These are phyloP conservation scores for Mycena kentingensis DNA, from an alignment of 768 basidiomycete genomes.

Conservation along the genomic window DNA sequence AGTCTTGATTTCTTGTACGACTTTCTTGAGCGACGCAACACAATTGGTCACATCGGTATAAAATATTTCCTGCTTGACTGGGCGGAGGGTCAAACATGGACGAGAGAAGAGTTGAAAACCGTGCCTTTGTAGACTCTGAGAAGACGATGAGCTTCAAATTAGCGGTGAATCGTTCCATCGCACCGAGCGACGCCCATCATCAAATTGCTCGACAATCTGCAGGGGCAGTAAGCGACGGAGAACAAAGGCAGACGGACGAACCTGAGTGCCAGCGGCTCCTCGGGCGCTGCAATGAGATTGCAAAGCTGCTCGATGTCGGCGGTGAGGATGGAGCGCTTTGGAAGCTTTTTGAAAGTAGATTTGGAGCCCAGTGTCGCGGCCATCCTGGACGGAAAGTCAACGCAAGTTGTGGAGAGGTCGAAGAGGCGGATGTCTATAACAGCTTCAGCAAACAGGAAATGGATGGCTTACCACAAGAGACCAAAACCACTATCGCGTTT, in stretches of 20 bases:
- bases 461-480: conserved; percentile 67
- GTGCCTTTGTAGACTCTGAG: conserved; percentile 49
- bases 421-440: no score
- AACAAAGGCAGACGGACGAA: conserved; percentile 7
- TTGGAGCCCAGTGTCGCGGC: conserved; percentile 88
- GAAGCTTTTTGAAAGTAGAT: conserved; percentile 82
- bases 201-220: conserved; percentile 72
- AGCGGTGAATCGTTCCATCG: conserved; percentile 20
- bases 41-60: conserved; percentile 78
- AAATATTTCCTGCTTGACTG: conserved; percentile 86
- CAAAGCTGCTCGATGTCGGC: conserved; percentile 85
- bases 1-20: conserved; percentile 65
- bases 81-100: neutral
- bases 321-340: conserved; percentile 78
- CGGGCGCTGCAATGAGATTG: conserved; percentile 76
- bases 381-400: conserved; percentile 56
- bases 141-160: neutral
- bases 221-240: neutral
- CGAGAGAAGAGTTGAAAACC: neutral
- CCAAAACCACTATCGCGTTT: conserved; percentile 87
- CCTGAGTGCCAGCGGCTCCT: conserved; percentile 83
- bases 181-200: conserved; percentile 90
- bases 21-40: conserved; percentile 76
- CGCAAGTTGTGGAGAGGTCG: neutral
- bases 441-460: no score